Evolutionary conservation across 2,329 filamentous ascomycete genomes (phyloP).

Genomic region (Fusarium duplospermum): DNA sequence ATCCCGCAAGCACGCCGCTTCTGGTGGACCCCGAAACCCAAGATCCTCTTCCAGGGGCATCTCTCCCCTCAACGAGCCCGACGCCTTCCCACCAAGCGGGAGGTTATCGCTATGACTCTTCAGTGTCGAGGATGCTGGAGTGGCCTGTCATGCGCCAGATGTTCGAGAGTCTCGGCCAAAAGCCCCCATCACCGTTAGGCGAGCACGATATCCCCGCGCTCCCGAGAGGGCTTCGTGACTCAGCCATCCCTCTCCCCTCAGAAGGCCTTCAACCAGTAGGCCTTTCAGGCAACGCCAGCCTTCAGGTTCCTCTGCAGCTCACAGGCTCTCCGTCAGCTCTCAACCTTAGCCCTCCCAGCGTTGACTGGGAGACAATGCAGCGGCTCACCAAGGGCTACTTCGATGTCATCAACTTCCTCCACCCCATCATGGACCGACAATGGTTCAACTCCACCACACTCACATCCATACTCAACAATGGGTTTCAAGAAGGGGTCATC

Average conservation of each 20-base stretch:
- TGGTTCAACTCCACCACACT: slow-evolving; percentile 62
- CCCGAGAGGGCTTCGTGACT: slow-evolving; percentile 39
- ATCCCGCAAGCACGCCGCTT: slow-evolving; percentile 35
- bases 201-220: slow-evolving; percentile 32
- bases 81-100: slow-evolving; percentile 25
- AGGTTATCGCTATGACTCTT: slow-evolving; percentile 45
- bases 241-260: slow-evolving; percentile 29
- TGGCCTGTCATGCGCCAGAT: slow-evolving; percentile 44
- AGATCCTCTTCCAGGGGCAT: slow-evolving; percentile 33
- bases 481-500: slow-evolving; percentile 60
- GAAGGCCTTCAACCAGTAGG: slow-evolving; percentile 39
- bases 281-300: slow-evolving; percentile 26
- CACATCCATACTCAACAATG: slow-evolving; percentile 54
- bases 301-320: slow-evolving; percentile 39
- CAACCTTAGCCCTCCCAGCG: slow-evolving; percentile 30
- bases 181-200: slow-evolving; percentile 27
- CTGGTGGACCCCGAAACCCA: slow-evolving; percentile 39
- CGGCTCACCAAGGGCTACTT: slow-evolving; percentile 67
- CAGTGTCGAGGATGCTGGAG: slow-evolving; percentile 40
- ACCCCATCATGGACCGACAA: slow-evolving; percentile 69
- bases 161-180: slow-evolving; percentile 42
- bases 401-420: slow-evolving; percentile 68
- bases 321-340: slow-evolving; percentile 23
- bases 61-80: slow-evolving; percentile 35
- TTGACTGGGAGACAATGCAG: slow-evolving; percentile 63